phyloP scores from a whole-genome alignment of 1,284 basidiomycete species.

The Sporisorium scitamineum region DNA sequence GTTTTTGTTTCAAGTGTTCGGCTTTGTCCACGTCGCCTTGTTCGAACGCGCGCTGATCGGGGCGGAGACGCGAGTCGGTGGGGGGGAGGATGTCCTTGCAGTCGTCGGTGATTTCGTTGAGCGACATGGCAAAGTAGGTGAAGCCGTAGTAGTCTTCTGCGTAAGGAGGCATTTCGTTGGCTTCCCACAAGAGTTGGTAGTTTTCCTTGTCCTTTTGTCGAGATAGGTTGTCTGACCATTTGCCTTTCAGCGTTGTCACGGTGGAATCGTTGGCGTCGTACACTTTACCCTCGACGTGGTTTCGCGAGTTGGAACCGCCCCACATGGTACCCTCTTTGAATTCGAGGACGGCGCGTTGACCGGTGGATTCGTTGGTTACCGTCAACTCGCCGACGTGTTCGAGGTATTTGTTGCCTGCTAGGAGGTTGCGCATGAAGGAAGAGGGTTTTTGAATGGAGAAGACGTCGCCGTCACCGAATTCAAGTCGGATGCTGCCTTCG shows the following conservation, averaged over 20 bases:
- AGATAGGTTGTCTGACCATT: conserved; percentile 62
- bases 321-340: conserved; percentile 68
- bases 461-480: conserved; percentile 63
- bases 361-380: conserved; percentile 60
- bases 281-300: conserved; percentile 59
- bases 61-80: conserved; percentile 86
- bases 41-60: conserved; percentile 88
- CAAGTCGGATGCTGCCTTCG: conserved; percentile 57
- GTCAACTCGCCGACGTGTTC: conserved; percentile 68
- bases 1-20: conserved; percentile 79
- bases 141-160: conserved; percentile 67
- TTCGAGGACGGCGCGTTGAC: conserved; percentile 57
- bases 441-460: conserved; percentile 63
- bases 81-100: conserved; percentile 78
- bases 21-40: conserved; percentile 82
- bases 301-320: conserved; percentile 58
- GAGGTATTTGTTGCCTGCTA: conserved; percentile 69
- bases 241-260: conserved; percentile 58
- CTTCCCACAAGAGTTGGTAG: conserved; percentile 66
- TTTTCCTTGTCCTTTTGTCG: conserved; percentile 62
- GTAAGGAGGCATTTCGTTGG: conserved; percentile 59
- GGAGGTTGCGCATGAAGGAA: conserved; percentile 68
- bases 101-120: conserved; percentile 71
- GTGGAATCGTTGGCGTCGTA: conserved; percentile 60
- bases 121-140: conserved; percentile 68